These are phyloP conservation scores for Parathielavia hyrcaniae DNA, from an alignment of 495 filamentous ascomycete species.

Conservation along the genomic window DNA sequence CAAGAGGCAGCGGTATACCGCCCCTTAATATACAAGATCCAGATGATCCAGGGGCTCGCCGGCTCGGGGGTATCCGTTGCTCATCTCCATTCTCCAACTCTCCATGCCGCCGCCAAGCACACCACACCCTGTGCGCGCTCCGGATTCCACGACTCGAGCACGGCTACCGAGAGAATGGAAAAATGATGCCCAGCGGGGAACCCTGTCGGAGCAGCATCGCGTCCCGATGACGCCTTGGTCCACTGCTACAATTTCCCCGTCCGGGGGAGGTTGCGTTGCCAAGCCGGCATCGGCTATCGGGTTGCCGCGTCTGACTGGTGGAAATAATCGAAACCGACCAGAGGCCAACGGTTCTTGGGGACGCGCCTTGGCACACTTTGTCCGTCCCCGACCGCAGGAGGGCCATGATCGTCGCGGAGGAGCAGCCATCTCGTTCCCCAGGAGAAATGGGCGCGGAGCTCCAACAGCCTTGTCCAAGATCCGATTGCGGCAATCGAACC, in stretches of 20 bases:
- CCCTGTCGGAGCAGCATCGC: constrained; percentile 8
- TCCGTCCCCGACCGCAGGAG: too few species aligned
- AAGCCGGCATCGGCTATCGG: constrained; percentile 2
- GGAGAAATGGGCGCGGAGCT: too few species aligned
- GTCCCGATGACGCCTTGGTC: neutral
- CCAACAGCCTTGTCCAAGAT: too few species aligned
- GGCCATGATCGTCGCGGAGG: too few species aligned
- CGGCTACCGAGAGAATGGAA: constrained; percentile 5
- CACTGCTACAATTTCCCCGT: constrained; percentile 5
- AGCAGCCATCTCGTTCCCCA: too few species aligned
- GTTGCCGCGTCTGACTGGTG: neutral
- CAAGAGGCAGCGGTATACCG: neutral
- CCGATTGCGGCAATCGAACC: too few species aligned
- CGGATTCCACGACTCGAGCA: too few species aligned
- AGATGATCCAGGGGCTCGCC: too few species aligned
- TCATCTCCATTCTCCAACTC: too few species aligned
- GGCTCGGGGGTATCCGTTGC: too few species aligned
- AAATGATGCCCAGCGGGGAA: constrained; percentile 19
- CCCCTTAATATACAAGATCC: neutral
- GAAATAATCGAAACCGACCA: neutral
- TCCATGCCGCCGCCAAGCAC: neutral
- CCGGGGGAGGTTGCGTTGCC: neutral
- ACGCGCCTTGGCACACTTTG: too few species aligned
- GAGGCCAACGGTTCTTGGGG: neutral
- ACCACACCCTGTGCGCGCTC: neutral